Base-by-base conservation (phyloP, 768 basidiomycete species). In the Vararia minispora region DNA sequence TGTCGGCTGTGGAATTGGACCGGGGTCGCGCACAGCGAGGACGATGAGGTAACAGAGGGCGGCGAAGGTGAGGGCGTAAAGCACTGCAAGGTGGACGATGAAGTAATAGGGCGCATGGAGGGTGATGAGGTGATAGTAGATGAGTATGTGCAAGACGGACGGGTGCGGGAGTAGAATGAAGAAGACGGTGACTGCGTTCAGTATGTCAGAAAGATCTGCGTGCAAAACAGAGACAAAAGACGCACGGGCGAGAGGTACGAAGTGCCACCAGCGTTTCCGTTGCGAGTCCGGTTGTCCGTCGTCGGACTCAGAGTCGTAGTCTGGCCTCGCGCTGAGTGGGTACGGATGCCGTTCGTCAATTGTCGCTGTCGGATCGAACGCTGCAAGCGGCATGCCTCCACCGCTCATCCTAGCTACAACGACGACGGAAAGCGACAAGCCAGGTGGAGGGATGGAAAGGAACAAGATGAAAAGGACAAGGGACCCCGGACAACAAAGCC, bases 121-220 rank as follows among this genome's bases (percentile, higher is more conserved):
- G 9, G 71, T 71, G 33, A 64, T 61, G 23, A 81, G 65, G 52
- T 87, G 73, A 51, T 80, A 79, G 45, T 76, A 68, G 41, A 79
- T 64, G 23, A 87, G 71, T 33, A 86, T 60, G 41, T 72, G 68
- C 11, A 87, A 59, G 49, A 78, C 60, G 5, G 85, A 86, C 1
- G 83, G 83, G 26, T 86, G 86, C 7, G 85, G 84, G 6, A 72
- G 69, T 4, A 86, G 53, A 36, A 87, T 71, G 28, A 85, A 55
- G 17, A 66, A 36, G 20, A 86, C 49, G 12, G 72, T 56, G 12
- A 57, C 74, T 75, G 42, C 13, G 8, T 13, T 13, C 10, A 23
- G 2, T 9, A 17, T 9, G 22, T 18, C n/a, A 14, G 9, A 14
- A 13, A 36, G 18, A 24, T 46, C 8, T 18, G 20, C 11, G 20